phyloP scores from a whole-genome alignment of 192 early-diverging fungal genomes.

The Borealophlyctis nickersoniae region DNA sequence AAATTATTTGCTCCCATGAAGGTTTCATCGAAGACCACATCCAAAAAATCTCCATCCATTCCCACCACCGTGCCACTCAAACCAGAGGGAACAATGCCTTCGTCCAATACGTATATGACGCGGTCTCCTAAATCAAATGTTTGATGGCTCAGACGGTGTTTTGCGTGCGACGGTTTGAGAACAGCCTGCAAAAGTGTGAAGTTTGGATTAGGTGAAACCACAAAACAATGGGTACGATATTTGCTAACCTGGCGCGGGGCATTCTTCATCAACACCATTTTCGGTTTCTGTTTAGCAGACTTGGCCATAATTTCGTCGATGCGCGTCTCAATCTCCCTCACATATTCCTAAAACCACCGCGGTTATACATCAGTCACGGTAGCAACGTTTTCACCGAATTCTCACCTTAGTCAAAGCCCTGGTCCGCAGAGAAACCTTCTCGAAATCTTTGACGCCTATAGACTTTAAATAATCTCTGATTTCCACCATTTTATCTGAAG shows the following conservation, averaged over 20 bases:
- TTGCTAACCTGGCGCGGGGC: constrained; percentile 38
- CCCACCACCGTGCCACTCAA: constrained; percentile 82
- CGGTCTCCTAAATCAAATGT: constrained; percentile 85
- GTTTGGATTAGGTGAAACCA: constrained; percentile 8
- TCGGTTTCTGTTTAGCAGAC: constrained; percentile 16
- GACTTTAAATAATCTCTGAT: constrained; percentile 67
- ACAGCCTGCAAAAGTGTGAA: constrained; percentile 43
- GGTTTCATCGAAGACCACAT: constrained; percentile 82
- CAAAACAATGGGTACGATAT: too few relatives aligned
- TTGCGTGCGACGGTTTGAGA: constrained; percentile 78
- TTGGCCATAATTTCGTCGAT: constrained; percentile 46
- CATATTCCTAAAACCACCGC: too few relatives aligned
- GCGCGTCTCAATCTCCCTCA: constrained; percentile 55
- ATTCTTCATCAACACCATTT: constrained; percentile 38
- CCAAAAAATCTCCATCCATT: constrained; percentile 69
- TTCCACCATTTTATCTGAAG: constrained; percentile 41
- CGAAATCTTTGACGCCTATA: constrained; percentile 60
- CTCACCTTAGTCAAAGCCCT: constrained; percentile 63
- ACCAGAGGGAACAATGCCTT: constrained; percentile 74
- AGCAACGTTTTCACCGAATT: constrained; percentile 3
- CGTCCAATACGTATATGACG: constrained; percentile 68
- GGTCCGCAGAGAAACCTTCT: constrained; percentile 58
- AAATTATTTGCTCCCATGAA: constrained; percentile 78
- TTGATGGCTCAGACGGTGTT: constrained; percentile 69
- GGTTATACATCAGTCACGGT: too few relatives aligned